These are phyloP conservation scores for Colletotrichum nymphaeae DNA, from an alignment of 2,329 filamentous ascomycete species.

Conservation along the genomic window DNA sequence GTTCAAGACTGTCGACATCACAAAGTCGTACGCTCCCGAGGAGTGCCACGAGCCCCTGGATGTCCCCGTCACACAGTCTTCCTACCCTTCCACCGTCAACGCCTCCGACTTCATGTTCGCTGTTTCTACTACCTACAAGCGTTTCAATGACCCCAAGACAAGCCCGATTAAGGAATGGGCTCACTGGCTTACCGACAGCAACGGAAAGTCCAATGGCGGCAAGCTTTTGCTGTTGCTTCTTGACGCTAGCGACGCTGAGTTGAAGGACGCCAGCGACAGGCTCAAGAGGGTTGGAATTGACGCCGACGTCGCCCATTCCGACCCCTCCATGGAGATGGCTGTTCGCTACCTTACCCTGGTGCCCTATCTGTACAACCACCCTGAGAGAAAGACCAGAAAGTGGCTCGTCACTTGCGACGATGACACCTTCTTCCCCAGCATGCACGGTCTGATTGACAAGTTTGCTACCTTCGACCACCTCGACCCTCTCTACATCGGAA, in stretches of 20 bases:
- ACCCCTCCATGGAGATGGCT: slow-evolving; percentile 66
- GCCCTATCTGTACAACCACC: slow-evolving; percentile 65
- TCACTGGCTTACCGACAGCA: slow-evolving; percentile 69
- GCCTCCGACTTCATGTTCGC: slow-evolving; percentile 69
- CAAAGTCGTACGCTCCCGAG: slow-evolving; percentile 53
- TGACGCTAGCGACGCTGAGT: slow-evolving; percentile 62
- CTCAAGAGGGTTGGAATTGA: slow-evolving; percentile 64
- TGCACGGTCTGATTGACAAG: slow-evolving; percentile 63
- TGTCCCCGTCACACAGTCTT: slow-evolving; percentile 62
- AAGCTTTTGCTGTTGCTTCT: slow-evolving; percentile 66
- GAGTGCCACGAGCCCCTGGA: slow-evolving; percentile 61
- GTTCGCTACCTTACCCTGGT: slow-evolving; percentile 68
- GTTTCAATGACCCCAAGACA: slow-evolving; percentile 63
- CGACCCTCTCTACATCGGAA: slow-evolving; percentile 68
- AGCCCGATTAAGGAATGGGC: slow-evolving; percentile 69
- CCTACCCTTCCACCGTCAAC: slow-evolving; percentile 61
- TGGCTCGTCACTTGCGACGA: slow-evolving; percentile 74
- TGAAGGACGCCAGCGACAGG: slow-evolving; percentile 59
- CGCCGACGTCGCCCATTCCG: slow-evolving; percentile 66
- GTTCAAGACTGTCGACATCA: slow-evolving; percentile 61
- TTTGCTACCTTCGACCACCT: slow-evolving; percentile 64
- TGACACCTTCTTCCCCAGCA: slow-evolving; percentile 73
- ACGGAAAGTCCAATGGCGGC: slow-evolving; percentile 66
- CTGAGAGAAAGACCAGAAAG: slow-evolving; percentile 59
- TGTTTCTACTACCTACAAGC: slow-evolving; percentile 67